A percentile compares a stretch with the other conserved stretches of the same genome.
Evolutionary conservation across 2,329 filamentous ascomycete genomes (phyloP).

Genomic region (Pyricularia sp.): DNA sequence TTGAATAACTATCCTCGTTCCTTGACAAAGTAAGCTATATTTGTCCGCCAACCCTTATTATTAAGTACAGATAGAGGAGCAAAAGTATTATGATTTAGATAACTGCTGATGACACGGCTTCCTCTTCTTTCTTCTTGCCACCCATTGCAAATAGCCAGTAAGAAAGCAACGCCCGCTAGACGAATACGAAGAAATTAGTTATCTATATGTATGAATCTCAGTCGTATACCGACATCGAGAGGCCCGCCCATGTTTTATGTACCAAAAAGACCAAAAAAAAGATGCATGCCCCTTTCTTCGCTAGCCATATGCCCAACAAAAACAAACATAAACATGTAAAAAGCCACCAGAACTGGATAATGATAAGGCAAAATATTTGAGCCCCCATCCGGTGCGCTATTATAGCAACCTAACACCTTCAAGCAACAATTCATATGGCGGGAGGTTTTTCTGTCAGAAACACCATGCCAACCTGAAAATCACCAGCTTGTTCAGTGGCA

Average conservation of each 20-base stretch:
- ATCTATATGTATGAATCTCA: neutral
- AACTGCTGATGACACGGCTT: neutral
- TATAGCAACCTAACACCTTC: neutral
- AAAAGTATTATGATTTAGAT: neutral
- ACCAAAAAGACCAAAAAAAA: neutral
- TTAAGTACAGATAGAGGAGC: neutral
- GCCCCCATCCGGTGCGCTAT: neutral
- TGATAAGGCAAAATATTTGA: neutral
- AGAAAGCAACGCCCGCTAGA: neutral
- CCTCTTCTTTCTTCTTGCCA: neutral
- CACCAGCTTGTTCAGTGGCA: neutral
- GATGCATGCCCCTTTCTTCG: conserved; percentile 1
- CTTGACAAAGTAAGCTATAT: neutral
- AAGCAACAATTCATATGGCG: neutral
- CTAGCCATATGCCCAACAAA: conserved; percentile 5
- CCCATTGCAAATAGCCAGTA: neutral
- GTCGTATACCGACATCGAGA: neutral
- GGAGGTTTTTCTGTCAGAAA: neutral
- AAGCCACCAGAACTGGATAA: neutral
- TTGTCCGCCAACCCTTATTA: neutral
- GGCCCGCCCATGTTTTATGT: conserved; percentile 4
- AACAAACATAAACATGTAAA: conserved; percentile 4
- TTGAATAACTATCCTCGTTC: neutral
- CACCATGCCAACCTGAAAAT: neutral
- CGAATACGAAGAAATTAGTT: neutral